Evolutionary conservation across 805 yeast species (phyloP).

Genomic region (Wickerhamiella siamensis): DNA sequence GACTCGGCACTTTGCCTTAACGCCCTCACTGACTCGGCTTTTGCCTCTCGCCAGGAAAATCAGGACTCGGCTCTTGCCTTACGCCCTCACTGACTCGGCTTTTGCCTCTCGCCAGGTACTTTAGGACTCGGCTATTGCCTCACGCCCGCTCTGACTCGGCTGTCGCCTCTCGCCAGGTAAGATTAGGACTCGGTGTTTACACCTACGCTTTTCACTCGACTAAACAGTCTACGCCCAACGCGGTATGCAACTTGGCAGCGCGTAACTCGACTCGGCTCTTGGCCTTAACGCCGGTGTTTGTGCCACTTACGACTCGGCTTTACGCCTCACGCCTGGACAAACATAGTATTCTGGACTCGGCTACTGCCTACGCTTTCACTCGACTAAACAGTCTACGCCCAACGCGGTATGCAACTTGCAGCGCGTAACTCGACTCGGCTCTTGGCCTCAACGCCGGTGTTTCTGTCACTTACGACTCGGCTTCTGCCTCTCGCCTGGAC

Average conservation of each 20-base stretch:
- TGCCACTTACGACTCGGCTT: neutral
- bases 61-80: neutral
- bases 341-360: neutral
- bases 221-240: neutral
- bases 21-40: neutral
- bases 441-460: neutral
- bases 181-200: neutral
- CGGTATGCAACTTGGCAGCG: neutral
- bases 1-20: neutral
- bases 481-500: neutral
- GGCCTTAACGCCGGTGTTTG: neutral
- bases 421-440: neutral
- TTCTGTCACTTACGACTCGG: neutral
- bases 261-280: neutral
- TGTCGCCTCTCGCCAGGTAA: neutral
- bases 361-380: neutral
- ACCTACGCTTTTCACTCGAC: neutral
- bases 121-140: neutral
- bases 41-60: too few species aligned
- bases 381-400: neutral
- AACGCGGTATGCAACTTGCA: neutral
- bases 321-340: neutral
- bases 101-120: too few species aligned
- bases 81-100: neutral
- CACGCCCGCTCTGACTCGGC: neutral